Base-by-base conservation (phyloP, 2,329 filamentous ascomycete species). In the Zymoseptoria pseudotritici region DNA sequence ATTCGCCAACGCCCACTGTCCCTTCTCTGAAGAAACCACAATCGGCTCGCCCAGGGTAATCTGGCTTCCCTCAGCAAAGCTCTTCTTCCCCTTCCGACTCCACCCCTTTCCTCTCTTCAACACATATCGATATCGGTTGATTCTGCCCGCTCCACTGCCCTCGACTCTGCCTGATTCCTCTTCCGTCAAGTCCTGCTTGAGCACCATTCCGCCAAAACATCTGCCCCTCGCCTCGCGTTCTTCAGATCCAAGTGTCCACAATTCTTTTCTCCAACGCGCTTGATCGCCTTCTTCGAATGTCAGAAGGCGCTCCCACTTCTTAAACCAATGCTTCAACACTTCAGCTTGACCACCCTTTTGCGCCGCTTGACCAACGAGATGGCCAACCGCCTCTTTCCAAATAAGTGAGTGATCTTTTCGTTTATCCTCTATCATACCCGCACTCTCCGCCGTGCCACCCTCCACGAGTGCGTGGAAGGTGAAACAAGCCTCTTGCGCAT, bases 261-360 rank as follows among this genome's bases (percentile, higher is more conserved):
- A 79, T 72, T 99, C 94, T 65, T 91, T 83, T 63, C 91, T 86
- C 64, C 91, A 88, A 69, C 89, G 95, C 71, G 94, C 88, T 70
- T 89, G 86, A 69, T 96, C 91, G 67, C 88, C 90, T 73, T 99
- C 94, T 77, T 99, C 94, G 72, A 94, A 94, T 0, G 93, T 97
- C 46, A 99, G 79, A 13, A 99, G 80, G 55, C 87, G 83, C 73
- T 99, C 94, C 94, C 94, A 99, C 71, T 94, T 96, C 63, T 89
- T 81, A 74, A 99, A 97, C 73, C 97, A 99, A 0, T 86, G 83
- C 65, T 85, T 85, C 70, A 97, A 89, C 19, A 54, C 53, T 26
- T 65, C 63, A 0, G 76, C 78, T 5, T 84, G 89, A 70, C 95
- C 88, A 61, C 82, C 82, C 17, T 63, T 59, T 13, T 58, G 58